phyloP scores from a whole-genome alignment of 2,329 filamentous ascomycete genomes.

The Calonectria hongkongensis region DNA sequence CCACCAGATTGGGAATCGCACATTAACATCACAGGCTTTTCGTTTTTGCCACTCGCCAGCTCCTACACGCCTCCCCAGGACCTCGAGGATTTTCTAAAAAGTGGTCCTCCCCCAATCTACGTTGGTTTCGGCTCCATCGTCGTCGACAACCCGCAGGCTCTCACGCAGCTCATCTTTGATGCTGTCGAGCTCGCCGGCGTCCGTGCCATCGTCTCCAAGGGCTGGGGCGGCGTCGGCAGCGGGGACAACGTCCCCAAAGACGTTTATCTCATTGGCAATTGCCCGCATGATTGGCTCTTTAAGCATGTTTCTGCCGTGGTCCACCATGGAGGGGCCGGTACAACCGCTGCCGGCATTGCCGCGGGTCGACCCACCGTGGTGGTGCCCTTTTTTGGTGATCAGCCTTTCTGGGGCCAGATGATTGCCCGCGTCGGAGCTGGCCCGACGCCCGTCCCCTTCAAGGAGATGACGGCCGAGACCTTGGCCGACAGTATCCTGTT shows the following conservation, averaged over 20 bases:
- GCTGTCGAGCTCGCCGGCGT: constrained; percentile 75
- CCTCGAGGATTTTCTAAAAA: constrained; percentile 71
- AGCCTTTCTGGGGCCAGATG: constrained; percentile 81
- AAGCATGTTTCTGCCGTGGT: constrained; percentile 75
- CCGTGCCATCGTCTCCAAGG: constrained; percentile 77
- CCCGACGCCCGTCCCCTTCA: constrained; percentile 74
- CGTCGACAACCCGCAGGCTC: constrained; percentile 74
- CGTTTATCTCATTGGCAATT: constrained; percentile 78
- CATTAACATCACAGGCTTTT: constrained; percentile 78
- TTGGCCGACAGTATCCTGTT: constrained; percentile 72
- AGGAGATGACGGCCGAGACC: constrained; percentile 73
- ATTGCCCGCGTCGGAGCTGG: constrained; percentile 77
- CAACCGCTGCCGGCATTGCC: constrained; percentile 77
- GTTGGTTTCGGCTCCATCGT: constrained; percentile 82
- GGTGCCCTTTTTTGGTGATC: constrained; percentile 80
- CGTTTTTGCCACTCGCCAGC: constrained; percentile 72
- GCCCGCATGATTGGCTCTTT: constrained; percentile 81
- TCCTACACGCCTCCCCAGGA: constrained; percentile 73
- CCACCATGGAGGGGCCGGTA: constrained; percentile 80
- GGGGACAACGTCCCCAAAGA: constrained; percentile 66
- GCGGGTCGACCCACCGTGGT: constrained; percentile 77
- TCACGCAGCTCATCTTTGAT: constrained; percentile 76
- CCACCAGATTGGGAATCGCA: constrained; percentile 77
- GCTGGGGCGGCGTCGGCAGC: constrained; percentile 77
- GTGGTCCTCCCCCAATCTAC: constrained; percentile 77